Evolutionary conservation across 441 rosid species (phyloP).

Genomic region (Pelargonium exstipulatum): DNA sequence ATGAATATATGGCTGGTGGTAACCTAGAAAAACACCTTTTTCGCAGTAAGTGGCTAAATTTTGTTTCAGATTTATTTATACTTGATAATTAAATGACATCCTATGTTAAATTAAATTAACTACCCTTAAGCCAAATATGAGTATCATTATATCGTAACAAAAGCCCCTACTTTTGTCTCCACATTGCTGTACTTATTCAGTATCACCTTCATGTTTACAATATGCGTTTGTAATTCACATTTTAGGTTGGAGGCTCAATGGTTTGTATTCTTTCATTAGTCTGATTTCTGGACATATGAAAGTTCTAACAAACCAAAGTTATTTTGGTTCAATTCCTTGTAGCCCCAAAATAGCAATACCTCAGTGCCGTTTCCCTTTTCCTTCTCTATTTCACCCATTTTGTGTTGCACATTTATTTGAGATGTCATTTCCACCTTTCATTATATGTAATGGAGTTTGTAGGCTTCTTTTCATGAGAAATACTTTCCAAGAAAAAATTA

Average conservation of each 20-base stretch:
- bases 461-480: not conserved
- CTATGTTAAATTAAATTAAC: not conserved
- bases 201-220: not conserved
- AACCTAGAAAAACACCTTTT: constrained; percentile 95
- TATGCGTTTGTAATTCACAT: not conserved
- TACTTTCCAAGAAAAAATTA: not conserved
- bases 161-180: not conserved
- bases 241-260: not conserved
- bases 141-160: not conserved
- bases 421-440: not conserved
- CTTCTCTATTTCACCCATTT: not conserved
- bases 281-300: not conserved
- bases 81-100: not conserved
- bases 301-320: not conserved
- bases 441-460: not conserved
- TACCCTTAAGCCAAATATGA: not conserved
- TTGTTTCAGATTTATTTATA: not conserved
- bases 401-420: not conserved
- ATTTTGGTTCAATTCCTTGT: not conserved
- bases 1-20: constrained; percentile 92
- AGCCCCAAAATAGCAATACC: not conserved
- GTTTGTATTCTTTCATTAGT: not conserved
- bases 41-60: constrained; percentile 53
- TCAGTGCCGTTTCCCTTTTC: not conserved
- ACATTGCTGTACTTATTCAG: not conserved